phyloP scores from a whole-genome alignment of 2,329 filamentous ascomycete genomes.

The Colletotrichum sp. region DNA sequence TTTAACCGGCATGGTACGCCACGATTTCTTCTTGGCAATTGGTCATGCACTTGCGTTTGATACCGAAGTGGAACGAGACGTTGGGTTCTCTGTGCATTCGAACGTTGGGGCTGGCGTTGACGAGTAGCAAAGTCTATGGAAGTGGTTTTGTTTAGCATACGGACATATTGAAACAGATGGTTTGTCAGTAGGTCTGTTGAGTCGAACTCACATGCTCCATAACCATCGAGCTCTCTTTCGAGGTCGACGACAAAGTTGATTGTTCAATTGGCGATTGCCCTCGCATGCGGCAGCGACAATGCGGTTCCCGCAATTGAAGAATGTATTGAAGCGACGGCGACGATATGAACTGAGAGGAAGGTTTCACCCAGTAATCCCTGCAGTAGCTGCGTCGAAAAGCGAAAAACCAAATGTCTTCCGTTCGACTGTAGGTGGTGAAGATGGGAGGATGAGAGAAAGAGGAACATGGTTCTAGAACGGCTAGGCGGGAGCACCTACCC shows the following conservation, averaged over 20 bases:
- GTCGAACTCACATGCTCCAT: background rate
- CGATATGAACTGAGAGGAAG: background rate
- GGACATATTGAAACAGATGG: background rate
- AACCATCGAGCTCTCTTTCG: background rate
- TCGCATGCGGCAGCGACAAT: background rate
- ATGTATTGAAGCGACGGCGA: background rate
- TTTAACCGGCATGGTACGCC: background rate
- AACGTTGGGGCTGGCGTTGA: background rate
- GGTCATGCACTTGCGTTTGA: background rate
- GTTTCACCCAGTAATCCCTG: background rate
- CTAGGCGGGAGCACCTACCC: background rate
- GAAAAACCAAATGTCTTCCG: background rate
- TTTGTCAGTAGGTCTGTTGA: too few relatives aligned
- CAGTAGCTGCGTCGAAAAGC: background rate
- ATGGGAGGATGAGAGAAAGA: background rate
- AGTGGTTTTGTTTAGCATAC: background rate
- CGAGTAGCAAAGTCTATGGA: background rate
- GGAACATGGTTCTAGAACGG: background rate
- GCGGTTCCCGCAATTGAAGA: background rate
- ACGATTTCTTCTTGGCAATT: background rate
- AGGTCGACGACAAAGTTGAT: background rate
- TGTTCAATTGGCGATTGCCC: background rate
- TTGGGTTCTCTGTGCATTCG: background rate
- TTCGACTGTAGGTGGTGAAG: background rate
- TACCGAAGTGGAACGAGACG: background rate